Evolutionary conservation across 169 alveolate species (phyloP), one percentile per base, ranked within the genome.

Genomic region (Babesia gibsoni): DNA sequence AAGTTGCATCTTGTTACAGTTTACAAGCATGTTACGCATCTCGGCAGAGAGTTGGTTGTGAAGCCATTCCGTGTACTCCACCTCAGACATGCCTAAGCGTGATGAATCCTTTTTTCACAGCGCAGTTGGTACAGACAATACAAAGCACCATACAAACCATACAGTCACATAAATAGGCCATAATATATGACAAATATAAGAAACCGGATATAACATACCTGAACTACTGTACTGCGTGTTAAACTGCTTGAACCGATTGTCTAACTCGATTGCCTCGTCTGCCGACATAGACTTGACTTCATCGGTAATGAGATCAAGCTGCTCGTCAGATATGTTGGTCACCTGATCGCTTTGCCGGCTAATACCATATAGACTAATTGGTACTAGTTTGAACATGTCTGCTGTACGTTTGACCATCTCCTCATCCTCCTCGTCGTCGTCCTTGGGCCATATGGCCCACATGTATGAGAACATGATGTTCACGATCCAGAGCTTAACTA

Each of bases 381-480:
- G 9, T 14, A 63, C 67, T 29, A 43, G 42, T 23, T 57, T 56
- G 68, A 50, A 67, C 73, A 63, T 58, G 33, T 77, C 82, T 8
- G 39, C 49, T 22, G 67, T 42, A 3, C 22, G n/a, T 25, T 67
- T 79, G 35, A 52, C 27, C 8, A 43, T 57, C 20, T 25, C 61
- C 23, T 6, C 56, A 3, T 63, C 35, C 32, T 77, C 75, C 14
- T 7, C 18, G 23, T 67, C 75, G 20, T 72, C 45, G 3, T 33
- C 53, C 59, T 67, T 77, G 23, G 86, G 86, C 86, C 86, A 77
- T n/a, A 77, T 63, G 12, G 82, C 49, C 86, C 86, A 77, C 18
- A 77, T 27, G 45, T 67, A 63, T 20, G 33, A 22, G 33, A 67
- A 73, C 18, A 73, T 41, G 10, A 68, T 20, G 61, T 67, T 77